Evolutionary conservation across 192 early-diverging fungal species (phyloP).

Genomic region (Rhizophagus prolifer): DNA sequence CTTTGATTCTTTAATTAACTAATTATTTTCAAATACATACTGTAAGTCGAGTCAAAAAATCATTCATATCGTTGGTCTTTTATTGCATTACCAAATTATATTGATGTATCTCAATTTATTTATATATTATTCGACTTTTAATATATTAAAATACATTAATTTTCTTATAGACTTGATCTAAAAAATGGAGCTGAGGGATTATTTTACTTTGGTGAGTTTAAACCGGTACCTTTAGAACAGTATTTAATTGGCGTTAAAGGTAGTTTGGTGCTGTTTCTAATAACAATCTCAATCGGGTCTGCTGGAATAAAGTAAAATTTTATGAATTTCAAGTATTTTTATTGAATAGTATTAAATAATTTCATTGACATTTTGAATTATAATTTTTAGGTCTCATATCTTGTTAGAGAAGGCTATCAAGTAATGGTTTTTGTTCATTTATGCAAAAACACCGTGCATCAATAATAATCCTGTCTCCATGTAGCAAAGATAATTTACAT

Average conservation of each 20-base stretch:
- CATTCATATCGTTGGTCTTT: constrained; percentile 96
- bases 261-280: constrained; percentile 73
- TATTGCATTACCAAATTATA: constrained; percentile 96
- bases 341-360: constrained; percentile 1
- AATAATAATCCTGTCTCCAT: no score
- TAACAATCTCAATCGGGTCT: constrained; percentile 74
- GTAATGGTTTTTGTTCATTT: constrained; percentile 99
- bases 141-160: no score
- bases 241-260: constrained; percentile 93
- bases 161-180: constrained; percentile 14
- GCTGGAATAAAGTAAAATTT: constrained; percentile 72
- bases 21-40: not conserved
- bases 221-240: constrained; percentile 95
- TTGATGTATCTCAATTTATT: constrained; percentile 87
- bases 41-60: constrained; percentile 75
- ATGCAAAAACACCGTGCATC: constrained; percentile 97
- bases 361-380: not conserved
- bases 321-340: constrained; percentile 33
- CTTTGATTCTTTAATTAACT: not conserved
- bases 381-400: constrained; percentile 47
- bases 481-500: no score
- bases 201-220: constrained; percentile 97
- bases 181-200: constrained; percentile 56
- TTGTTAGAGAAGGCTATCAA: constrained; percentile 85
- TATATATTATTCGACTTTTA: not conserved